Evolutionary conservation across 75 land plant genomes (phyloP), one percentile per base, ranked within the genome.

Genomic region (Isoetes taiwanensis): DNA sequence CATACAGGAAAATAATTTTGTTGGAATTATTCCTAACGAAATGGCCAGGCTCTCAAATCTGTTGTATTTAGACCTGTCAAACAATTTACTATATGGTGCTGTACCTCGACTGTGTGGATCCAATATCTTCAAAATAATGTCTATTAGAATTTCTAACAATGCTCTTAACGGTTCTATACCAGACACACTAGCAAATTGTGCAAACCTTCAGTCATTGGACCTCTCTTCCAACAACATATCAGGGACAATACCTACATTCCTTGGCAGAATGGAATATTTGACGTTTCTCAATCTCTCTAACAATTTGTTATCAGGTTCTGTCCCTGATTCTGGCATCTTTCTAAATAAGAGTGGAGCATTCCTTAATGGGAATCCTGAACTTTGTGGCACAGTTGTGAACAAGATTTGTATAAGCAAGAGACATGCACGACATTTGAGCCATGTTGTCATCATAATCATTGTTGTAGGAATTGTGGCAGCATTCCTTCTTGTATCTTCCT

Each of bases 201-300:
- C n/a, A n/a, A n/a, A n/a, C n/a, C n/a, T n/a, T n/a, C n/a, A n/a
- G n/a, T n/a, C 50, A 19, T 23, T 85, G 28, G 75, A 74, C 31
- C 67, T 65, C 40, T 59, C 64, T 10, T 42, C 67, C 53, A 90
- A 90, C 48, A 67, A 60, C 32, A 41, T 90, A 26, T 48, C 75
- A 25, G 96, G 96, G 2, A 2, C 33, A 16, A 52, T 90, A 12
- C 66, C 71, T 14, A 8, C 16, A 19, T 4, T 5, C 12, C 5
- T 46, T 23, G 50, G 8, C 23, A 46, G 5, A n/a, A 23, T 46
- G 4, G 6, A 19, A 19, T 5, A n/a, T 16, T 8, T 8, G 21
- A 23, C 23, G n/a, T n/a, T n/a, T n/a, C n/a, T 46, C 16, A 46
- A 46, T 16, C 16, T 46, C 6, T 46, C 50, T 8, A 8, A 19